Conservation (phyloP, 805 yeast species). For the Sungouiella blattae region DNA sequence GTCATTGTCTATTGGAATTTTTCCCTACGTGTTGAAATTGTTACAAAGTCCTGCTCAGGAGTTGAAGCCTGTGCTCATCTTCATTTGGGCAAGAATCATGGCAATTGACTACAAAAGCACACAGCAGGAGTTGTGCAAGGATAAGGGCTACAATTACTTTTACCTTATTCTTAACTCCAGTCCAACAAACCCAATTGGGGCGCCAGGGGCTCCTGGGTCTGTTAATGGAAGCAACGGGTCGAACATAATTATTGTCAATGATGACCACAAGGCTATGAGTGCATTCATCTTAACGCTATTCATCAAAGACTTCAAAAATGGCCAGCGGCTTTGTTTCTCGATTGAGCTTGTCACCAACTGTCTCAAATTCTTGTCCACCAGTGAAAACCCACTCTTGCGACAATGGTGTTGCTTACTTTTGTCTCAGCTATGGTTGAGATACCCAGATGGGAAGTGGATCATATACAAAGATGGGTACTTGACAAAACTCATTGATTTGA, state of each 20-base stretch:
- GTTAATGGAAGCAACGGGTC: slow-evolving; percentile 14
- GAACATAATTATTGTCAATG: slow-evolving; percentile 45
- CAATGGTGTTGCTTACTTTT: slow-evolving; percentile 88
- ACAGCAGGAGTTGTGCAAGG: slow-evolving; percentile 88
- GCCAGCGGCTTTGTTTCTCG: slow-evolving; percentile 76
- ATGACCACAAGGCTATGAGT: slow-evolving; percentile 93
- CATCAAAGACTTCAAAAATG: slow-evolving; percentile 73
- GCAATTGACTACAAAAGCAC: slow-evolving; percentile 88
- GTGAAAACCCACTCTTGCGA: slow-evolving; percentile 81
- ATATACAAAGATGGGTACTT: slow-evolving; percentile 63
- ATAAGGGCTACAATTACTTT: slow-evolving; percentile 85
- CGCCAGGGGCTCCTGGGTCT: slow-evolving; percentile 29
- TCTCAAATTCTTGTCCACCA: slow-evolving; percentile 57
- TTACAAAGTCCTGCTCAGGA: slow-evolving; percentile 95
- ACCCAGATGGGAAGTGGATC: slow-evolving; percentile 71
- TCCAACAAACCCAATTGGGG: slow-evolving; percentile 27
- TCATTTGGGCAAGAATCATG: slow-evolving; percentile 97
- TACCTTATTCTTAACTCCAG: slow-evolving; percentile 63
- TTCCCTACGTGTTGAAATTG: slow-evolving; percentile 87
- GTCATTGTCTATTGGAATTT: slow-evolving; percentile 90
- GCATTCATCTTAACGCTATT: slow-evolving; percentile 85
- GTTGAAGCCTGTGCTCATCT: slow-evolving; percentile 86
- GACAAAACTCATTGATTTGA: slow-evolving; percentile 50
- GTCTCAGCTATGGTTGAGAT: slow-evolving; percentile 70
- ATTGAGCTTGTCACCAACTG: slow-evolving; percentile 69